These are phyloP conservation scores for Gamarada debralockiae DNA, from an alignment of 495 filamentous ascomycete genomes.

Conservation along the genomic window DNA sequence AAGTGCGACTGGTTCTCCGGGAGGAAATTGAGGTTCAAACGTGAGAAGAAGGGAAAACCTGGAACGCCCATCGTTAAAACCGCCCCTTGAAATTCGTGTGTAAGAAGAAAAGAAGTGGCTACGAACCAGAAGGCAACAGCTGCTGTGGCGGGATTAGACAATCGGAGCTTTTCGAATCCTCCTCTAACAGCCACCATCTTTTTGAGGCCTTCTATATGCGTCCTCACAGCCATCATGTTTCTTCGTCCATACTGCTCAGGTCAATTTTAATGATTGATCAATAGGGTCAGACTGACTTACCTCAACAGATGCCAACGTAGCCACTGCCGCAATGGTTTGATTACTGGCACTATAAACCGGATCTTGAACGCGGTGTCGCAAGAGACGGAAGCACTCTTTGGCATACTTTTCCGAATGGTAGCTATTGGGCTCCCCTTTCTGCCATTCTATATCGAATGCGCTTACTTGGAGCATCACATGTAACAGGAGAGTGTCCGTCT, in stretches of 20 bases:
- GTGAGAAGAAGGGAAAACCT: not conserved
- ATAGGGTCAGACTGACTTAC: not conserved
- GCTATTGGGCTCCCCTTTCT: not conserved
- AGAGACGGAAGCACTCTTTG: not conserved
- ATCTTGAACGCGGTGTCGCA: conserved; percentile 1
- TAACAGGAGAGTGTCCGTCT: not conserved
- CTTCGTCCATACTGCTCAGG: not conserved
- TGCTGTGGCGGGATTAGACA: not conserved
- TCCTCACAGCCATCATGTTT: not conserved
- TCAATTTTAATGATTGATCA: not conserved
- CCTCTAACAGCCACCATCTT: not conserved
- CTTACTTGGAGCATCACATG: conserved; percentile 4
- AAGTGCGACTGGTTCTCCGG: not conserved
- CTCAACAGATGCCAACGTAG: conserved; percentile 1
- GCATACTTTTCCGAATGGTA: conserved; percentile 1
- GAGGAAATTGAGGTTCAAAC: not conserved
- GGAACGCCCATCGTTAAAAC: not conserved
- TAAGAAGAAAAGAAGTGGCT: not conserved
- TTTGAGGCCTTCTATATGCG: not conserved
- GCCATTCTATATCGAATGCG: conserved; percentile 1
- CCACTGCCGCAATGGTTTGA: conserved; percentile 1
- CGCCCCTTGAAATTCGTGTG: not conserved
- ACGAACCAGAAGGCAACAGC: not conserved
- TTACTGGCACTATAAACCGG: not conserved
- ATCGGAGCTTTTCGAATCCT: not conserved